phyloP scores from a whole-genome alignment of 805 yeast species.

The Nakazawaea anatomiae region DNA sequence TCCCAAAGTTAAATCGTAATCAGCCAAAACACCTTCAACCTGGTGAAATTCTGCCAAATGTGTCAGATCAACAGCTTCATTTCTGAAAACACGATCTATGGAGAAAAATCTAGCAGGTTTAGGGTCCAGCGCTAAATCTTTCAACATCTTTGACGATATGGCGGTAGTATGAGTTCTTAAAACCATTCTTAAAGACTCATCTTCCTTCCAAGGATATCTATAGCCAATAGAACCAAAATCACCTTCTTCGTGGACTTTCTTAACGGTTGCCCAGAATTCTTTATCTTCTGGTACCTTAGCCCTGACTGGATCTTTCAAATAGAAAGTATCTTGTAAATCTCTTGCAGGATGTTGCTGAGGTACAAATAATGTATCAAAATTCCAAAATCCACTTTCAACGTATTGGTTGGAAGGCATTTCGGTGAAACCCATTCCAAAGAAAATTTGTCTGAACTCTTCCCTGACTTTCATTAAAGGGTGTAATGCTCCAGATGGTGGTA shows the following conservation, averaged over 20 bases:
- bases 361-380: constrained; percentile 91
- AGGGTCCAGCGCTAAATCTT: constrained; percentile 81
- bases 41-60: constrained; percentile 99
- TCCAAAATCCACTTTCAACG: constrained; percentile 99
- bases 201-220: constrained; percentile 95
- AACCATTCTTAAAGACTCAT: constrained; percentile 86
- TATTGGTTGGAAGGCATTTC: constrained; percentile 99
- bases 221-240: constrained; percentile 94
- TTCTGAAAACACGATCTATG: constrained; percentile 97
- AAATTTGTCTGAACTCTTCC: constrained; percentile 96
- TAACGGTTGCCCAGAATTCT: constrained; percentile 70
- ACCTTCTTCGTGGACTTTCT: constrained; percentile 83
- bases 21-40: constrained; percentile 98
- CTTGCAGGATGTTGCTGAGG: constrained; percentile 99
- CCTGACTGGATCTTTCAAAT: constrained; percentile 83
- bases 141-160: constrained; percentile 81
- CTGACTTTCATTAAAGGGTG: constrained; percentile 96
- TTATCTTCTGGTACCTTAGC: constrained; percentile 83
- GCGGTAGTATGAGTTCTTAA: constrained; percentile 98
- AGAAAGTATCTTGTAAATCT: constrained; percentile 97
- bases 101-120: constrained; percentile 89
- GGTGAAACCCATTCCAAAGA: constrained; percentile 95
- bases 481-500: constrained; percentile 84
- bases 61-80: constrained; percentile 99
- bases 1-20: constrained; percentile 89